Conservation (phyloP, 163 green algal genomes). For the Chlorella variabilis region DNA sequence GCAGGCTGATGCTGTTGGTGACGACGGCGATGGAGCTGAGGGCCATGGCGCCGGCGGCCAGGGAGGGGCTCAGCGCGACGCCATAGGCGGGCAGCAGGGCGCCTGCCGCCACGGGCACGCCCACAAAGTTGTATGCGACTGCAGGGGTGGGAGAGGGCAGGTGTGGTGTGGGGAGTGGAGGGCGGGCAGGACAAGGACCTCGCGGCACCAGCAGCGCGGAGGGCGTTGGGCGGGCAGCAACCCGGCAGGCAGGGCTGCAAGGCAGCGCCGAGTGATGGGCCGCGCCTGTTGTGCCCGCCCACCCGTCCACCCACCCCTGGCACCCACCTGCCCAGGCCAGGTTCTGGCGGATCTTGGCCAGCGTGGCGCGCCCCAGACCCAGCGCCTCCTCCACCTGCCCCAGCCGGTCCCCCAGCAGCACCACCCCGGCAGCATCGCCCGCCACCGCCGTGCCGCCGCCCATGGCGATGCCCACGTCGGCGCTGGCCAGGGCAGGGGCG, state of each 20-base stretch:
- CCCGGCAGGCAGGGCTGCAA: too few relatives aligned
- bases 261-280: too few relatives aligned
- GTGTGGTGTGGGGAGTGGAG: too few relatives aligned
- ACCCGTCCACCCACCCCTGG: background rate
- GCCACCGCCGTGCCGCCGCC: constrained; percentile 76
- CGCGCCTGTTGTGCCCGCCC: too few relatives aligned
- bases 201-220: too few relatives aligned
- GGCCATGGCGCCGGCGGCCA: constrained; percentile 80
- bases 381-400: constrained; percentile 81
- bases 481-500: constrained; percentile 86
- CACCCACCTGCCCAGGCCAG: constrained; percentile 78
- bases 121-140: constrained; percentile 92
- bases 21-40: constrained; percentile 79
- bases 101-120: constrained; percentile 89
- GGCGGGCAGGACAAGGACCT: too few relatives aligned
- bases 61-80: constrained; percentile 69
- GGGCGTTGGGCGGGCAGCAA: too few relatives aligned
- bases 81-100: constrained; percentile 70
- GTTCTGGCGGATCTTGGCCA: constrained; percentile 94
- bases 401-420: constrained; percentile 91
- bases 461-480: constrained; percentile 94
- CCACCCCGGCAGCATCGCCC: constrained; percentile 79
- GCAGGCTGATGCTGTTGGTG: constrained; percentile 67
- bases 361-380: constrained; percentile 71
- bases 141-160: background rate